A percentile compares a stretch with the other conserved stretches of the same genome.
Evolutionary conservation across 2,329 filamentous ascomycete genomes (phyloP).

Genomic region (Taxawa tesnikishii): DNA sequence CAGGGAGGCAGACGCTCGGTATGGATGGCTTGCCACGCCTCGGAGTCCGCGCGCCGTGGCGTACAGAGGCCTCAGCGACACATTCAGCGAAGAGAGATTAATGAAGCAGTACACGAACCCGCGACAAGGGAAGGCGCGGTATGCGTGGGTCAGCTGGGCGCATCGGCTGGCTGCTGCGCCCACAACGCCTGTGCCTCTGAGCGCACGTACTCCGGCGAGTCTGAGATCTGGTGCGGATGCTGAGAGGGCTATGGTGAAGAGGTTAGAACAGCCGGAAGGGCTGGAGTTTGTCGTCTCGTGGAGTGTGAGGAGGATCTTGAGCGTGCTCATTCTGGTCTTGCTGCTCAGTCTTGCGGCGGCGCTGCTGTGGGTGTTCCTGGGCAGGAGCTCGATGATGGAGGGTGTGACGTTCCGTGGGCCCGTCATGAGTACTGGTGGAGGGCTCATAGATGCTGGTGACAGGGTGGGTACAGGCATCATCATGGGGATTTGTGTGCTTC

Average conservation of each 20-base stretch:
- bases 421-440: conserved; percentile 9
- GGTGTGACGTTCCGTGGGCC: conserved; percentile 4
- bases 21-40: conserved; percentile 15
- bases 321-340: conserved; percentile 16
- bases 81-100: conserved; percentile 27
- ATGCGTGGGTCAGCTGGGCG: conserved; percentile 33
- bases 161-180: conserved; percentile 19
- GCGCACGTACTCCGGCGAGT: not conserved
- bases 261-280: conserved; percentile 17
- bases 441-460: conserved; percentile 19
- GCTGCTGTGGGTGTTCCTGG: conserved; percentile 24
- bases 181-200: not conserved
- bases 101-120: conserved; percentile 22
- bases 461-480: conserved; percentile 20
- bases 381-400: conserved; percentile 10
- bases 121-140: conserved; percentile 20
- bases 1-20: conserved; percentile 14
- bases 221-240: not conserved
- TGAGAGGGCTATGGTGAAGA: conserved; percentile 4
- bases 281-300: conserved; percentile 24
- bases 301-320: conserved; percentile 17
- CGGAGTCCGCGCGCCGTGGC: conserved; percentile 17
- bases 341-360: conserved; percentile 16
- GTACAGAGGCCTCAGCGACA: conserved; percentile 17
- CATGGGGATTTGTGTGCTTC: conserved; percentile 21